Conservation (phyloP, 2,329 filamentous ascomycete species). For the Chalara sp. region DNA sequence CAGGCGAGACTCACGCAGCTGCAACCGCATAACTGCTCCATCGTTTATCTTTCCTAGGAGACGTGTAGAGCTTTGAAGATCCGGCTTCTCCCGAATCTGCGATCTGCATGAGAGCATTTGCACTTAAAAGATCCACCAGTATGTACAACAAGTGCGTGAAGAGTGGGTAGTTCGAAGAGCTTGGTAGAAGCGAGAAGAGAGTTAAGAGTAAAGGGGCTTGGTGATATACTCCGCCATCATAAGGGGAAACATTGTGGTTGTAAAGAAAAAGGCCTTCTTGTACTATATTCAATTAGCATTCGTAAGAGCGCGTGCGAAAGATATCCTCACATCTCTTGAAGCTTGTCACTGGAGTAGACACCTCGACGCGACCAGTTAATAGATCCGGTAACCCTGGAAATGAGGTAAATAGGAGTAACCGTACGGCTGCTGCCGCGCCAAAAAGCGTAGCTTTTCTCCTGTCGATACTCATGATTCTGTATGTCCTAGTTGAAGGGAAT, state of each 20-base stretch:
- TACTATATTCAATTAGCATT: constrained; percentile 43
- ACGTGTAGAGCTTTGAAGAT: constrained; percentile 69
- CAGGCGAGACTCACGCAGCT: constrained; percentile 54
- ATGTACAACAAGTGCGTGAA: constrained; percentile 78
- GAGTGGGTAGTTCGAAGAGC: constrained; percentile 57
- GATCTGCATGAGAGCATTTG: constrained; percentile 70
- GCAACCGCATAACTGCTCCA: constrained; percentile 73
- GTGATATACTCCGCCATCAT: constrained; percentile 81
- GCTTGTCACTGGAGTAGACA: constrained; percentile 94
- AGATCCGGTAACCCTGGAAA: constrained; percentile 82
- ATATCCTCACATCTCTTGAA: constrained; percentile 80
- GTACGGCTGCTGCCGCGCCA: constrained; percentile 66
- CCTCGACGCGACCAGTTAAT: constrained; percentile 85
- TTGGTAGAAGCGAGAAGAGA: constrained; percentile 82
- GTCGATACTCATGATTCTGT: constrained; percentile 41
- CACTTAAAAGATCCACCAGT: constrained; percentile 72
- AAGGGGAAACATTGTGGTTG: constrained; percentile 91
- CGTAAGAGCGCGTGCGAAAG: background rate
- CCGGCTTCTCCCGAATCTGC: constrained; percentile 75
- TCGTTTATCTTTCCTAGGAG: constrained; percentile 64
- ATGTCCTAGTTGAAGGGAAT: background rate
- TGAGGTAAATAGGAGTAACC: constrained; percentile 70
- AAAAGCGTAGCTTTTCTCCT: constrained; percentile 63
- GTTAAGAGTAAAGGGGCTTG: constrained; percentile 86
- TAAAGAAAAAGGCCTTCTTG: constrained; percentile 97